phyloP scores from a whole-genome alignment of 805 yeast species.

The Wickerhamiella lipophila region DNA sequence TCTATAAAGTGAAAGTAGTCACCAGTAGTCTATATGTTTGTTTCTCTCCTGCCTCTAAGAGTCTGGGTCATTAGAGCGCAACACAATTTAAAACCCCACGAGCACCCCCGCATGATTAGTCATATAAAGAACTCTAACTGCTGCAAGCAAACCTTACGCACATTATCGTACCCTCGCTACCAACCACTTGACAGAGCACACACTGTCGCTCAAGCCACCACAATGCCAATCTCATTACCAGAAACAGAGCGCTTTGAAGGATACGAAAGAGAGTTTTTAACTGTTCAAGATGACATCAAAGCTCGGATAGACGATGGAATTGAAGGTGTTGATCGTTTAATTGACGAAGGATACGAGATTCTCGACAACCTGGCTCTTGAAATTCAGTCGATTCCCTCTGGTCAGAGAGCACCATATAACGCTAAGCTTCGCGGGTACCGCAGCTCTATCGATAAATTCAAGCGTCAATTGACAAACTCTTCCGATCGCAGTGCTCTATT shows the following conservation, averaged over 20 bases:
- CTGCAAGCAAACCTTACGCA: too few species aligned
- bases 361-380: conserved; percentile 82
- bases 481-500: conserved; percentile 63
- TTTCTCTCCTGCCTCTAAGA: too few species aligned
- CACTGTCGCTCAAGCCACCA: not conserved
- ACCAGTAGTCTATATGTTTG: too few species aligned
- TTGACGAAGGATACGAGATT: conserved; percentile 72
- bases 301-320: not conserved
- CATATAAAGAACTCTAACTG: too few species aligned
- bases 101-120: too few species aligned
- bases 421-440: conserved; percentile 63
- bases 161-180: not conserved
- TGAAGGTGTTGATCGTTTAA: conserved; percentile 14
- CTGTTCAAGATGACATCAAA: conserved; percentile 4
- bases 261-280: conserved; percentile 8
- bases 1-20: too few species aligned
- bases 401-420: conserved; percentile 54
- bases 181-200: not conserved
- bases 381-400: conserved; percentile 71
- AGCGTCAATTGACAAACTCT: conserved; percentile 47
- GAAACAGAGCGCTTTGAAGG: conserved; percentile 7
- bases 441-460: conserved; percentile 44
- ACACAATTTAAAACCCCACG: too few species aligned
- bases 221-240: conserved; percentile 8
- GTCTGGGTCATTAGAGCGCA: too few species aligned